These are phyloP conservation scores for Globisporangium recalcitrans DNA, from an alignment of 352 stramenopile species.

Conservation along the genomic window DNA sequence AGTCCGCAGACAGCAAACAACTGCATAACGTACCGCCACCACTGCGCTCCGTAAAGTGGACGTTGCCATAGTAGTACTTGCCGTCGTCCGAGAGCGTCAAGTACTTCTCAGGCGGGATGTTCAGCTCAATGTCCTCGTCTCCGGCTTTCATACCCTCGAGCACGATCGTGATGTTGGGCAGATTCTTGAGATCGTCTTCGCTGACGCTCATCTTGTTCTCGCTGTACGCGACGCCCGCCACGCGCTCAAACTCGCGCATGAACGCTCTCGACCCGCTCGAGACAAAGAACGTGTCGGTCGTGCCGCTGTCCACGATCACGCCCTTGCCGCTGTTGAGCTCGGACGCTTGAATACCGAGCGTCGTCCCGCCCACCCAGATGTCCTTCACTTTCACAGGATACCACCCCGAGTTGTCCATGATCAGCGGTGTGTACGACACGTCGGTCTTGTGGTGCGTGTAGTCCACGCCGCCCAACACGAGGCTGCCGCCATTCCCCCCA, in stretches of 20 bases:
- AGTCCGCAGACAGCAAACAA: too few species aligned
- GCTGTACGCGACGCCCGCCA: slow-evolving; percentile 48
- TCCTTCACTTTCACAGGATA: slow-evolving; percentile 85
- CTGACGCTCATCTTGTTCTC: slow-evolving; percentile 51
- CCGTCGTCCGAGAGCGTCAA: slow-evolving; percentile 44
- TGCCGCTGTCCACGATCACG: slow-evolving; percentile 83
- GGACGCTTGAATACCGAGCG: slow-evolving; percentile 33
- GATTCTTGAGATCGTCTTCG: slow-evolving; percentile 25
- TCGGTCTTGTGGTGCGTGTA: slow-evolving; percentile 60
- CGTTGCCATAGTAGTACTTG: slow-evolving; percentile 58
- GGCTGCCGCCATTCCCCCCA: slow-evolving; percentile 44
- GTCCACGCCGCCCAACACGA: slow-evolving; percentile 80
- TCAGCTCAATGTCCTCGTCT: slow-evolving; percentile 53
- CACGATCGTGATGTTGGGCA: slow-evolving; percentile 69
- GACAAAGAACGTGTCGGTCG: slow-evolving; percentile 82
- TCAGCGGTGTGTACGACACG: slow-evolving; percentile 62
- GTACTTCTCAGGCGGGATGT: slow-evolving; percentile 64
- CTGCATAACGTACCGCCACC: slow-evolving; percentile 54
- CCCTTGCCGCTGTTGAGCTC: slow-evolving; percentile 68
- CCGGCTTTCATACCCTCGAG: slow-evolving; percentile 40
- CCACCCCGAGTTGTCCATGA: slow-evolving; percentile 42
- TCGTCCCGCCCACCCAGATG: slow-evolving; percentile 50
- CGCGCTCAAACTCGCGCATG: slow-evolving; percentile 37
- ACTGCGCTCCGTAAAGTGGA: slow-evolving; percentile 78
- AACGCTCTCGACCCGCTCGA: slow-evolving; percentile 44